A percentile compares a stretch with the other conserved stretches of the same genome.
Evolutionary conservation across 2,329 filamentous ascomycete species (phyloP).

Genomic region (Penicillium nordicum): DNA sequence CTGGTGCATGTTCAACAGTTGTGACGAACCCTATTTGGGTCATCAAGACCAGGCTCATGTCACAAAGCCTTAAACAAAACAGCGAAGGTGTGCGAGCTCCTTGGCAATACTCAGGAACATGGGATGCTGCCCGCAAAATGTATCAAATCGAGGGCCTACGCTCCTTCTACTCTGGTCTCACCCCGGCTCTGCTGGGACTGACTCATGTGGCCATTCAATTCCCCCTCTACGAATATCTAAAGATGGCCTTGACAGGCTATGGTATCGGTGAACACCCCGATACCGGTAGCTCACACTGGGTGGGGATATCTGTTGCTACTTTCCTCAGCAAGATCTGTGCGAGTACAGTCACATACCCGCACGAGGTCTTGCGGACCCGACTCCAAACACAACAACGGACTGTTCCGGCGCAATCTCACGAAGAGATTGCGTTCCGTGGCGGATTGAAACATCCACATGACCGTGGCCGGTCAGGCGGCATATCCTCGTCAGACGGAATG

Average conservation of each 20-base stretch:
- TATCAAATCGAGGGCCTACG: slow-evolving; percentile 81
- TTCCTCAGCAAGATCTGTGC: slow-evolving; percentile 93
- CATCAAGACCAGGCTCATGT: slow-evolving; percentile 97
- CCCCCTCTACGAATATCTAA: slow-evolving; percentile 90
- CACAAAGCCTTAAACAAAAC: slow-evolving; percentile 63
- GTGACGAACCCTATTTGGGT: slow-evolving; percentile 99
- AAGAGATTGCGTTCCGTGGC: slow-evolving; percentile 51
- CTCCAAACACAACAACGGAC: slow-evolving; percentile 88
- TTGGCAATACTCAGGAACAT: slow-evolving; percentile 87
- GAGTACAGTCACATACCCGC: slow-evolving; percentile 92
- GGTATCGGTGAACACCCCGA: slow-evolving; percentile 73
- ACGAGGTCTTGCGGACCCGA: slow-evolving; percentile 90
- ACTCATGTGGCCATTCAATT: slow-evolving; percentile 97
- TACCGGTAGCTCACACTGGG: slow-evolving; percentile 65
- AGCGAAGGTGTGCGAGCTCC: slow-evolving; percentile 50
- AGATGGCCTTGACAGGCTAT: slow-evolving; percentile 82
- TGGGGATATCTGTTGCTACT: slow-evolving; percentile 81
- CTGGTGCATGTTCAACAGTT: slow-evolving; percentile 87
- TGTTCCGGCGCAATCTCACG: slow-evolving; percentile 43
- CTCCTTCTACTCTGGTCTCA: slow-evolving; percentile 93
- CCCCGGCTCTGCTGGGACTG: slow-evolving; percentile 84
- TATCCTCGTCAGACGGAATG: slow-evolving; percentile 56
- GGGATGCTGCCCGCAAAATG: slow-evolving; percentile 94
- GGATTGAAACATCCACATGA: slow-evolving; percentile 41
- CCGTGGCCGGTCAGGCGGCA: slow-evolving; percentile 43